Conservation (phyloP, 2,329 filamentous ascomycete species). For the Penicillium sp. region DNA sequence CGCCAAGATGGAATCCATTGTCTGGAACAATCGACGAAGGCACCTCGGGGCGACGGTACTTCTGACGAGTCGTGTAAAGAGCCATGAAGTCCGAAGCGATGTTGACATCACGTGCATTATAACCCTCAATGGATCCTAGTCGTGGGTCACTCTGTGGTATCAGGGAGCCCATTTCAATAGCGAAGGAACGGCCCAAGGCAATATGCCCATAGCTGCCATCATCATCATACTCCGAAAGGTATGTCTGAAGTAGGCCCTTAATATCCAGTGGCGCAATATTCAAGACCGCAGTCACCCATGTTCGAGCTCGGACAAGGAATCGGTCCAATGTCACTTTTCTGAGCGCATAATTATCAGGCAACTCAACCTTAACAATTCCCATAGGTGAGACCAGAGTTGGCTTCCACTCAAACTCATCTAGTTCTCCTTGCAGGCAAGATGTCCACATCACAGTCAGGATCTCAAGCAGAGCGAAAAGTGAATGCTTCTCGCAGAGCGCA, state of each 20-base stretch:
- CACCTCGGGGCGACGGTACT: slow-evolving; percentile 85
- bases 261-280: slow-evolving; percentile 87
- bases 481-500: slow-evolving; percentile 82
- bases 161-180: slow-evolving; percentile 83
- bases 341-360: slow-evolving; percentile 91
- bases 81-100: slow-evolving; percentile 94
- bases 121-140: slow-evolving; percentile 73
- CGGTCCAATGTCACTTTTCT: slow-evolving; percentile 75
- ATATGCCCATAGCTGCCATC: slow-evolving; percentile 89
- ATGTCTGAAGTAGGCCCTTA: slow-evolving; percentile 93
- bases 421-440: slow-evolving; percentile 90
- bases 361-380: slow-evolving; percentile 76
- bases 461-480: slow-evolving; percentile 89
- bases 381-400: slow-evolving; percentile 76
- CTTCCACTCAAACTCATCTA: slow-evolving; percentile 86
- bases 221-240: slow-evolving; percentile 91
- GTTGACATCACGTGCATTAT: slow-evolving; percentile 75
- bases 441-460: slow-evolving; percentile 92
- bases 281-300: slow-evolving; percentile 79
- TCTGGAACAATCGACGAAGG: slow-evolving; percentile 35
- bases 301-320: slow-evolving; percentile 73
- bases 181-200: slow-evolving; percentile 89
- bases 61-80: slow-evolving; percentile 94
- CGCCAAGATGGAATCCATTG: slow-evolving; percentile 6
- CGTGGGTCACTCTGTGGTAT: slow-evolving; percentile 86